phyloP scores from a whole-genome alignment of 345 rosid genomes.

The Noccaea bulbosa region DNA sequence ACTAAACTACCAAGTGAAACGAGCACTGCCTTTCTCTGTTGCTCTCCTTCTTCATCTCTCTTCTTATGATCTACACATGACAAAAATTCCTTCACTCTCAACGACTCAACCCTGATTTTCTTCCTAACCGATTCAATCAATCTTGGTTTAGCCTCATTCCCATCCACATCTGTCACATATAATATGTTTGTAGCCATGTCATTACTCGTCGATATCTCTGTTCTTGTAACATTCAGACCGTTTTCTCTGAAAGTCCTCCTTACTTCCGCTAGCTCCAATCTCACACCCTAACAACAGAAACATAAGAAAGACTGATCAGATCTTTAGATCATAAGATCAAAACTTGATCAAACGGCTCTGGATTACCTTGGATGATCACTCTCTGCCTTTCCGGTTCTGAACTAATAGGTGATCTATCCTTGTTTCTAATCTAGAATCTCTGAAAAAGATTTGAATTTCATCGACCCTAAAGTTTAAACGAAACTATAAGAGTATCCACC shows the following conservation, averaged over 20 bases:
- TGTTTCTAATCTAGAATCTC: conserved; percentile 77
- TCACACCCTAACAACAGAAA: conserved; percentile 61
- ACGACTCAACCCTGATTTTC: conserved; percentile 56
- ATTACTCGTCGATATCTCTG: conserved; percentile 67
- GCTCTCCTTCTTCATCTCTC: conserved; percentile 56
- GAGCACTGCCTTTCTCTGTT: conserved; percentile 65
- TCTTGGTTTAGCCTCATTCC: conserved; percentile 59
- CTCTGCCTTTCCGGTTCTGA: conserved; percentile 90
- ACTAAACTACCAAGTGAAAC: conserved; percentile 78
- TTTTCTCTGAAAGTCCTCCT: conserved; percentile 86
- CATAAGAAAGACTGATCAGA: background rate
- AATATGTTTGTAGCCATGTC: conserved; percentile 64
- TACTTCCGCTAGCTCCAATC: conserved; percentile 79
- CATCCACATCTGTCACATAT: conserved; percentile 70
- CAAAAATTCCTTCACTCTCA: conserved; percentile 77
- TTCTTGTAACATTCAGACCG: conserved; percentile 80
- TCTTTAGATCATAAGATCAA: background rate
- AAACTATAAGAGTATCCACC: too few relatives aligned
- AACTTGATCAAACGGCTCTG: background rate
- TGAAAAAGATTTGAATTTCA: background rate
- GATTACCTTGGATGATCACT: conserved; percentile 66
- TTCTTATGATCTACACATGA: conserved; percentile 50
- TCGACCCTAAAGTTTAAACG: too few relatives aligned
- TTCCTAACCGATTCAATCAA: conserved; percentile 73
- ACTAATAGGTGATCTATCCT: conserved; percentile 86